Evolutionary conservation across 345 rosid genomes (phyloP), one percentile per base, ranked within the genome.

Genomic region (Brassica incana): DNA sequence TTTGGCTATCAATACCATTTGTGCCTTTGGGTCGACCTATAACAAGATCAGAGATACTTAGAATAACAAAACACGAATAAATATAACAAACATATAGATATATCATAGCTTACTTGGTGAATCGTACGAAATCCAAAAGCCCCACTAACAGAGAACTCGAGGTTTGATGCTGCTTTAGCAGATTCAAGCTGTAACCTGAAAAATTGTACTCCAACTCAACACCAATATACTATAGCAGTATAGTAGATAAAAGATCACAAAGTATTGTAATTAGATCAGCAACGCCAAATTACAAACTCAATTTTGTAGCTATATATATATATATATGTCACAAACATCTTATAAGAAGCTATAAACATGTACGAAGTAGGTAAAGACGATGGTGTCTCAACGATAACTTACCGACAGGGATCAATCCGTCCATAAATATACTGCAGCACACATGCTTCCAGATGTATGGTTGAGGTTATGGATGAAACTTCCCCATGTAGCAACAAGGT

Each of bases 11-110:
- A 95, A 89, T 67, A 93, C 94, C 86, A 75, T 83, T 75, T 93
- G 99, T 80, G 90, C 89, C 85, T 87, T 95, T 66, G 97, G 91
- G 45, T 88, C 92, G 71, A 84, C 91, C 99, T 94, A 82, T 38
- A 74, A 75, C 50, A 76, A 83, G 69, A 59, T 32, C 77, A 71
- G 52, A 56, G 16, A 63, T 50, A 77, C 9, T 78, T 38, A 77
- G 79, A 67, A 71, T 29, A 65, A 73, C 36, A 71, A 77, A 75
- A 16, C 6, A 15, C 4, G 9, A 54, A 54, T 50, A 54, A 23
- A 54, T 6, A 54, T 15, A 52, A 8, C 20, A 5, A 52, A 15
- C 15, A 38, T 40, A 40, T 40, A 38, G 8, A 48, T 50, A 50
- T 9, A 27, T 48, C 40, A 27, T 36, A 45, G 65, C 75, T 79